Base-by-base conservation (phyloP, 768 basidiomycete genomes). In the Tricholoma sp. region DNA sequence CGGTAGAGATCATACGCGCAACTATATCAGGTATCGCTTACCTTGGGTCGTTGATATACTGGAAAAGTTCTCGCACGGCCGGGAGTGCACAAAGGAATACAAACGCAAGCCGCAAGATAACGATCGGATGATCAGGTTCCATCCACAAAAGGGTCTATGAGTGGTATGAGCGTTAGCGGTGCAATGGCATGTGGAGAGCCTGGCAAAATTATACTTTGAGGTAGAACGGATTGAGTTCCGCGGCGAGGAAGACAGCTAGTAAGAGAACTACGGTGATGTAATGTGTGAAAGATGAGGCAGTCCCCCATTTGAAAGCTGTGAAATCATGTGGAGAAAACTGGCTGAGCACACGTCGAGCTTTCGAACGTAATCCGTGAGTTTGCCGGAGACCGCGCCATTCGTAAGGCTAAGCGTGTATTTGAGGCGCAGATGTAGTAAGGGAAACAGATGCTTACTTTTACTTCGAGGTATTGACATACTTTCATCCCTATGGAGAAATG, bases 251-350 rank as follows among this genome's bases (percentile, higher is more conserved):
- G 27, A 86, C 83, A 5, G 85, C 83, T 35, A 93, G 80, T 47
- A 93, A 76, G 24, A 88, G 63, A 14, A 93, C 88, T 34, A 93
- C 91, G 0, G 80, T 82, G 59, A 85, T 71, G 66, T 89, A 93
- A 70, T 91, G 84, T 43, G 79, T 74, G 66, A 91, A 89, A 35
- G 83, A 83, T 47, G 79, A 77, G 8, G 88, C 84, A 1, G 90
- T 88, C 62, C 86, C 91, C 91, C 91, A 94, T 66, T 89, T 84
- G 77, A 93, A 93, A 9, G 88, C 81, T 16, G 90, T 93, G 73
- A 89, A 94, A 64, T 92, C 91, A 59, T 90, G 88, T 11, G 91
- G 91, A 8, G 89, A 89, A 68, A 93, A 91, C 65, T 93, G 91
- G 59, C 83, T 88, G 41, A 93, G 71, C 37, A 92, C 88, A 19